Percentiles rank a stretch among this genome's conserved stretches.
These are phyloP conservation scores for Clitoria ternatea DNA, from an alignment of 306 rosid species.

Conservation along the genomic window DNA sequence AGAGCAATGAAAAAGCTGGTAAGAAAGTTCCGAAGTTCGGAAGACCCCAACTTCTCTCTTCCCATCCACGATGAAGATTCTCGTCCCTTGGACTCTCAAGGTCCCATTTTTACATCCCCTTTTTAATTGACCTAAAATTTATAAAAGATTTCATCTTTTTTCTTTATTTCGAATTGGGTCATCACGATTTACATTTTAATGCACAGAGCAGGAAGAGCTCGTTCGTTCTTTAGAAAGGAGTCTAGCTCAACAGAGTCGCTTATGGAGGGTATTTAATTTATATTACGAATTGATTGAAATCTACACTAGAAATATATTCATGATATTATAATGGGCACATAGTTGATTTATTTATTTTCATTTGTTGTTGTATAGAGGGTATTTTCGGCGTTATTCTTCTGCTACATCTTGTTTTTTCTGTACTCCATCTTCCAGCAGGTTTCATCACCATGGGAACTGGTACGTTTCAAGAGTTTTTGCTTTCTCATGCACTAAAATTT, in stretches of 20 bases:
- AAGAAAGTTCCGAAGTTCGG: conserved; percentile 47
- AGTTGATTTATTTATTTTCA: background rate
- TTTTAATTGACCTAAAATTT: background rate
- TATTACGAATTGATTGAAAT: conserved; percentile 17
- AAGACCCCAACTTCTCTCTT: conserved; percentile 45
- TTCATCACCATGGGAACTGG: conserved; percentile 90
- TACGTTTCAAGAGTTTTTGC: conserved; percentile 28
- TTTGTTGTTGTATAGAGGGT: conserved; percentile 39
- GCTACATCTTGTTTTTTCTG: conserved; percentile 56
- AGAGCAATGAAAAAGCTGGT: conserved; percentile 57
- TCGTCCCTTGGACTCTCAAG: conserved; percentile 67
- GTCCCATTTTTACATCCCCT: conserved; percentile 30
- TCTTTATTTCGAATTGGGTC: background rate
- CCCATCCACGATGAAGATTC: conserved; percentile 61
- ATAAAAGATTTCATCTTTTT: background rate
- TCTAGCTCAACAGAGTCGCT: conserved; percentile 65
- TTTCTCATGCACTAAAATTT: background rate
- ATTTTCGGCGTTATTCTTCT: conserved; percentile 57
- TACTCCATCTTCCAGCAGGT: conserved; percentile 73
- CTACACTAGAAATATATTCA: too few relatives aligned
- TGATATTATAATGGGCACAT: background rate
- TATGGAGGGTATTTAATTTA: conserved; percentile 99
- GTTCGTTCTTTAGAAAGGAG: conserved; percentile 64
- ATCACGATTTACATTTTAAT: conserved; percentile 14
- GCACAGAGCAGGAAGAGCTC: conserved; percentile 73